phyloP scores from a whole-genome alignment of 805 yeast genomes.

The Yarrowia sp. region DNA sequence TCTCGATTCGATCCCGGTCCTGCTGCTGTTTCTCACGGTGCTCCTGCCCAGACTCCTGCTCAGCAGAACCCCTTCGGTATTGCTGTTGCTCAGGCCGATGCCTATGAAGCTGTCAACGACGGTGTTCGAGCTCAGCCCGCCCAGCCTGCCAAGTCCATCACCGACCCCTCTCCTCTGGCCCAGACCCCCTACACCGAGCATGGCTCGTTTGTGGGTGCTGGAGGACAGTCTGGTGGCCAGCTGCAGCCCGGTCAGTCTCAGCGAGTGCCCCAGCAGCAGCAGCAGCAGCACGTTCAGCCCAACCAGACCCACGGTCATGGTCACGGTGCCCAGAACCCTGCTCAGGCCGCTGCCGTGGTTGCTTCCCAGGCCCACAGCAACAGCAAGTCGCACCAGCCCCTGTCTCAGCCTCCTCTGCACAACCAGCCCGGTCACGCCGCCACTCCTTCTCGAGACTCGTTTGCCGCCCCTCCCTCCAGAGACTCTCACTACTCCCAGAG shows the following conservation, averaged over 20 bases:
- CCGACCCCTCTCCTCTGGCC: slow-evolving; percentile 16
- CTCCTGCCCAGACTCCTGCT: slow-evolving; percentile 2
- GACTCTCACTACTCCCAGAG: slow-evolving; percentile 29
- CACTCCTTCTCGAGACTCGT: slow-evolving; percentile 8
- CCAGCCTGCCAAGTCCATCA: slow-evolving; percentile 31
- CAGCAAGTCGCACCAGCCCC: slow-evolving; percentile 15
- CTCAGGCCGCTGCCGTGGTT: slow-evolving; percentile 11
- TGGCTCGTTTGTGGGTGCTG: background rate
- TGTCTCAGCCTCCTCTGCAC: slow-evolving; percentile 22
- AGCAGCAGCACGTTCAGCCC: slow-evolving; percentile 27
- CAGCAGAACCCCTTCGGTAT: slow-evolving; percentile 5
- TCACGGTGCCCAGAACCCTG: slow-evolving; percentile 3
- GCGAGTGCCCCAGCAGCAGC: slow-evolving; percentile 1
- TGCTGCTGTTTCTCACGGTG: background rate
- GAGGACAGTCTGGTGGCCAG: slow-evolving; percentile 3
- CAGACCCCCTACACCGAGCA: slow-evolving; percentile 32
- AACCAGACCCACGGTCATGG: slow-evolving; percentile 7
- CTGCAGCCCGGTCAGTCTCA: slow-evolving; percentile 17
- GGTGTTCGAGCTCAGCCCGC: slow-evolving; percentile 22
- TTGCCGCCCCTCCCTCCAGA: slow-evolving; percentile 11
- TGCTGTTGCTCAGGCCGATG: slow-evolving; percentile 33
- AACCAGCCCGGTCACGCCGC: slow-evolving; percentile 3
- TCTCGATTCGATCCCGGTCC: slow-evolving; percentile 31
- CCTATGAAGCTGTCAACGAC: slow-evolving; percentile 17
- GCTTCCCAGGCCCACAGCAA: slow-evolving; percentile 19